A percentile compares a stretch with the other conserved stretches of the same genome.
Evolutionary conservation across 2,329 filamentous ascomycete species (phyloP).

Genomic region (Clonostachys solani): DNA sequence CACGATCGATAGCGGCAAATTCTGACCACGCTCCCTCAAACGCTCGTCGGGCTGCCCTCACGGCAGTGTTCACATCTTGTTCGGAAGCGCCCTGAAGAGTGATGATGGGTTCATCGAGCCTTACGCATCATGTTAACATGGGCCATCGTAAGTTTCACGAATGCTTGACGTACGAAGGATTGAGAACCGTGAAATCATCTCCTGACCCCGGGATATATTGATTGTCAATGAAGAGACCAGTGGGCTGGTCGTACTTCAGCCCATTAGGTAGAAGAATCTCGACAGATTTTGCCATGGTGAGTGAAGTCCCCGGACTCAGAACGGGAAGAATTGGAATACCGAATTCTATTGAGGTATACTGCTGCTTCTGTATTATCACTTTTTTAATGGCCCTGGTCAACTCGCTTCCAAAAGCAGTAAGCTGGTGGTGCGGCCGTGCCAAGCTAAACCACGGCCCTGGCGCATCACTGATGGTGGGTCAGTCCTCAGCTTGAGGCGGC

Average conservation of each 20-base stretch:
- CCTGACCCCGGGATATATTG: conserved; percentile 8
- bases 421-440: too few species aligned
- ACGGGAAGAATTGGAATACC: too few species aligned
- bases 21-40: conserved; percentile 64
- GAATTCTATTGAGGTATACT: too few species aligned
- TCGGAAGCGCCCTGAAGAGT: conserved; percentile 7
- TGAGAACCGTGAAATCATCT: conserved; percentile 55
- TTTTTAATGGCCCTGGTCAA: too few species aligned
- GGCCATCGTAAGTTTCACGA: not conserved
- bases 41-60: conserved; percentile 50
- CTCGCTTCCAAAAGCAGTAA: too few species aligned
- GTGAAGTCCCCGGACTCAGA: too few species aligned
- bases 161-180: conserved; percentile 54
- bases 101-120: conserved; percentile 8
- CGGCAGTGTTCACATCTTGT: conserved; percentile 11
- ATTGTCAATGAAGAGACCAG: conserved; percentile 13
- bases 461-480: too few species aligned
- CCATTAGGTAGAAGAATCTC: conserved; percentile 11
- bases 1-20: conserved; percentile 58
- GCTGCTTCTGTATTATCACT: too few species aligned
- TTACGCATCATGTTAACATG: not conserved
- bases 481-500: too few species aligned
- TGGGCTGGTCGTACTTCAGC: conserved; percentile 25
- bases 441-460: too few species aligned
- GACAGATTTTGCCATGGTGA: not conserved